Conservation (phyloP, 768 basidiomycete genomes). For the Rhodotorula taiwanensis region DNA sequence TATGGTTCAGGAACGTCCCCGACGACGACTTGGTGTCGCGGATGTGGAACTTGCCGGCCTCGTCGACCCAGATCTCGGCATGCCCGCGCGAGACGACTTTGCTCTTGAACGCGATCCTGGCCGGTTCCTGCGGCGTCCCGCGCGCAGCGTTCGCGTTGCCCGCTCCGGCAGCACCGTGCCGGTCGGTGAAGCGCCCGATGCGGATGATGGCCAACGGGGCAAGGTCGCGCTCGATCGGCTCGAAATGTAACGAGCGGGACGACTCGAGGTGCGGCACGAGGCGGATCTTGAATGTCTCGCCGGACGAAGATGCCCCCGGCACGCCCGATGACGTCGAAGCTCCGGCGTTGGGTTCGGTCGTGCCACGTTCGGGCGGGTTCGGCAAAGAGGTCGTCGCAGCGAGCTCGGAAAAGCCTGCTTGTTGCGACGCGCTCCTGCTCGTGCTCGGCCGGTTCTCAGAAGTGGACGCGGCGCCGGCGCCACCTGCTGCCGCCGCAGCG, state of each 20-base stretch:
- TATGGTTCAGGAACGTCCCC: conserved; percentile 93
- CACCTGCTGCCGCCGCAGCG: neutral
- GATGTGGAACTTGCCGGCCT: conserved; percentile 62
- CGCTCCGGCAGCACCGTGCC: conserved; percentile 39
- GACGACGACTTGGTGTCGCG: conserved; percentile 81
- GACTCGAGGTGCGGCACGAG: conserved; percentile 93
- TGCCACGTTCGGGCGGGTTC: neutral
- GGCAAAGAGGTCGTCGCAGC: conserved; percentile 12
- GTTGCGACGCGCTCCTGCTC: neutral
- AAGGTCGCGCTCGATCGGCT: conserved; percentile 82
- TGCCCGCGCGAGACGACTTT: conserved; percentile 93
- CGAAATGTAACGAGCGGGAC: conserved; percentile 79
- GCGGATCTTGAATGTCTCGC: conserved; percentile 59
- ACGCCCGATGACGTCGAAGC: neutral
- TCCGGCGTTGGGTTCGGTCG: conserved; percentile 16
- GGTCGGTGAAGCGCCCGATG: conserved; percentile 91
- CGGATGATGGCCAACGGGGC: conserved; percentile 65
- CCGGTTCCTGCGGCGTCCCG: conserved; percentile 58
- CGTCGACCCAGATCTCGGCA: conserved; percentile 80
- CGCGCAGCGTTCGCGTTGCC: conserved; percentile 55
- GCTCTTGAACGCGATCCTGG: conserved; percentile 86
- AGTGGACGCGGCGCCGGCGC: neutral
- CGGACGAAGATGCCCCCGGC: neutral
- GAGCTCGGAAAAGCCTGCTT: neutral
- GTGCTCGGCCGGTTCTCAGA: neutral